Percentiles rank a stretch among this genome's conserved stretches.
These are phyloP conservation scores for Prunus kanzakura DNA, from an alignment of 306 rosid species.

Conservation along the genomic window DNA sequence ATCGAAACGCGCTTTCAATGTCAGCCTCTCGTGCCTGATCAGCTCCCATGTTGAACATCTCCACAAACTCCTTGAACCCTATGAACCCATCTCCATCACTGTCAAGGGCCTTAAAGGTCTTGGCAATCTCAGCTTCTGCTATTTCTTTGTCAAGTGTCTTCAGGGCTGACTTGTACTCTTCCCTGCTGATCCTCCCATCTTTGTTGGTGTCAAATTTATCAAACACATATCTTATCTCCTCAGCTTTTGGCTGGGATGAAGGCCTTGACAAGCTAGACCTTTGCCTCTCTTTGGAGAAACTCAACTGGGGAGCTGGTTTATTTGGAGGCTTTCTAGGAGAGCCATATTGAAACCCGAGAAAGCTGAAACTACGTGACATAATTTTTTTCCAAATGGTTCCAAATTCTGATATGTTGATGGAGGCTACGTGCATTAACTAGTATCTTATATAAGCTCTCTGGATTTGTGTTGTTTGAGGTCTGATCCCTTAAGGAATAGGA, in stretches of 20 bases:
- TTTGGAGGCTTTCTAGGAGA: constrained; percentile 4
- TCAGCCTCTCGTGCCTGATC: constrained; percentile 40
- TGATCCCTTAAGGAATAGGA: constrained; percentile 2
- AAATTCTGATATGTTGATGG: not conserved
- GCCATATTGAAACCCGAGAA: constrained; percentile 40
- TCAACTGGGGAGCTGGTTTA: not conserved
- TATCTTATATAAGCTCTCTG: constrained; percentile 2
- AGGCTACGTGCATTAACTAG: not conserved
- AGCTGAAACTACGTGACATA: constrained; percentile 38
- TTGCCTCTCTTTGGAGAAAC: constrained; percentile 33
- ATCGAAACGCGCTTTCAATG: constrained; percentile 55
- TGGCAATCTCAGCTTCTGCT: constrained; percentile 44
- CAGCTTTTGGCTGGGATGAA: constrained; percentile 37
- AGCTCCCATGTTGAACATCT: constrained; percentile 42
- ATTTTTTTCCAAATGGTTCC: not conserved
- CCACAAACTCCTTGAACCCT: constrained; percentile 62
- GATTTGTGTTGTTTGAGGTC: not conserved
- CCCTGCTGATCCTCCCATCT: constrained; percentile 61
- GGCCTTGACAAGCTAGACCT: not conserved
- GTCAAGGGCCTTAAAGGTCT: constrained; percentile 52
- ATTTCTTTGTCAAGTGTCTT: constrained; percentile 41
- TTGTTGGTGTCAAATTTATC: constrained; percentile 66
- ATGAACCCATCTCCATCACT: constrained; percentile 69
- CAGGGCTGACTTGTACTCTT: constrained; percentile 64
- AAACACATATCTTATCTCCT: constrained; percentile 68